Evolutionary conservation across 2,329 filamentous ascomycete species (phyloP), one percentile per base, ranked within the genome.

Genomic region (Teratosphaeria destructans): DNA sequence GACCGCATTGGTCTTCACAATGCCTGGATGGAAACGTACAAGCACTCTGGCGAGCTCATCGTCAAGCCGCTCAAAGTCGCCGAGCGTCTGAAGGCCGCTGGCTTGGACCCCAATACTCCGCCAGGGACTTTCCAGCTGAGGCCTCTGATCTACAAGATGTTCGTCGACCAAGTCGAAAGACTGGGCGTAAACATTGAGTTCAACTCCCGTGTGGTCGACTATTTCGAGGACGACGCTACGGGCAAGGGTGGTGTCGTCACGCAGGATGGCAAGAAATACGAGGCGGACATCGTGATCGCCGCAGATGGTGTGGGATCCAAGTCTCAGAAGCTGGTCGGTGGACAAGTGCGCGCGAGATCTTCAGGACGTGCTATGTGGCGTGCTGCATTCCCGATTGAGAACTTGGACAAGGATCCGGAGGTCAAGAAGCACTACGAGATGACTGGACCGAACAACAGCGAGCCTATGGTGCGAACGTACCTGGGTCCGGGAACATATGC

Each of bases 71-170:
- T 77, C 61, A 78, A 76, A 62, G 80, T 81, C 1, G 73, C 78
- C 4, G 80, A 82, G 59, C 76, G 80, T 53, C 72, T 82, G 58
- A 75, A 72, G 55, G 76, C 74, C 1, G 71, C 73, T 56, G 76
- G 76, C 5, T 65, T 78, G 27, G 74, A 77, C 57, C 76, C 76
- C 3, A 75, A 76, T 62, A 81, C 78, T 0, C 79, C 80, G 1
- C 79, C 80, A 3, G 80, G 80, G 12, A 77, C 78, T 16, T 82
- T 82, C 67, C 80, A 82, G 66, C 81, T 83, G 77, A 77, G 80
- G 14, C 80, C 79, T 4, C 74, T 81, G 2, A 76, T 82, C 16
- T 82, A 82, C 70, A 76, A 77, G 66, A 82, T 82, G 79, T 81
- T 81, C 61, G 74, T 81, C 14, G 73, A 71, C 58, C 76, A 80